These are phyloP conservation scores for Malassezia slooffiae DNA, from an alignment of 1,284 basidiomycete genomes.

Conservation along the genomic window DNA sequence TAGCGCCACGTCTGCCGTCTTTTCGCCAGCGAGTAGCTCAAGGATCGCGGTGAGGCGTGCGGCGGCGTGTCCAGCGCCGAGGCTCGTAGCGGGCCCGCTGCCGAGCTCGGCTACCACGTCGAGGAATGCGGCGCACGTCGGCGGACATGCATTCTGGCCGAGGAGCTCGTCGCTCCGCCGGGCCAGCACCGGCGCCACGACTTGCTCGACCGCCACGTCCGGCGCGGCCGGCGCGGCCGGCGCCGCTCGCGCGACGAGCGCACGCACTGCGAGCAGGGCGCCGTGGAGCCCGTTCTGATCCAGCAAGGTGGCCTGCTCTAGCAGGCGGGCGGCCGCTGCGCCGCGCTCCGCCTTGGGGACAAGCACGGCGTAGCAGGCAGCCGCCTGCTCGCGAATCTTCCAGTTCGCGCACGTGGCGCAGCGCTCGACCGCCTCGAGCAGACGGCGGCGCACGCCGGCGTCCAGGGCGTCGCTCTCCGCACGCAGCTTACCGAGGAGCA, in stretches of 20 bases:
- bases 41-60: too few species aligned
- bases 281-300: constrained; percentile 34
- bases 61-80: too few species aligned
- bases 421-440: constrained; percentile 15
- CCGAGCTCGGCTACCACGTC: constrained; percentile 21
- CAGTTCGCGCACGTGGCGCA: constrained; percentile 26
- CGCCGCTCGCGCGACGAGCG: neutral
- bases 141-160: constrained; percentile 19
- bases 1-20: too few species aligned
- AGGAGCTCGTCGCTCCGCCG: constrained; percentile 21
- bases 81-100: too few species aligned
- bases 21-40: too few species aligned
- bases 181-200: too few species aligned
- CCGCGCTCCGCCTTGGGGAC: constrained; percentile 11
- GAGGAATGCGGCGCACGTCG: constrained; percentile 26
- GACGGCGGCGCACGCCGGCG: too few species aligned
- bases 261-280: constrained; percentile 16
- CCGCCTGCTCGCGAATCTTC: constrained; percentile 29
- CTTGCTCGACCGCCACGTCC: constrained; percentile 2
- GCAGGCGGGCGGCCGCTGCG: constrained; percentile 4
- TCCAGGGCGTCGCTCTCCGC: constrained; percentile 15
- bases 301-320: constrained; percentile 6
- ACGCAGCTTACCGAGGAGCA: constrained; percentile 31
- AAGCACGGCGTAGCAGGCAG: constrained; percentile 20
- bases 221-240: constrained; percentile 4